Evolutionary conservation across 1,284 basidiomycete genomes (phyloP), one percentile per base, ranked within the genome.

Genomic region (Peniophora sp.): DNA sequence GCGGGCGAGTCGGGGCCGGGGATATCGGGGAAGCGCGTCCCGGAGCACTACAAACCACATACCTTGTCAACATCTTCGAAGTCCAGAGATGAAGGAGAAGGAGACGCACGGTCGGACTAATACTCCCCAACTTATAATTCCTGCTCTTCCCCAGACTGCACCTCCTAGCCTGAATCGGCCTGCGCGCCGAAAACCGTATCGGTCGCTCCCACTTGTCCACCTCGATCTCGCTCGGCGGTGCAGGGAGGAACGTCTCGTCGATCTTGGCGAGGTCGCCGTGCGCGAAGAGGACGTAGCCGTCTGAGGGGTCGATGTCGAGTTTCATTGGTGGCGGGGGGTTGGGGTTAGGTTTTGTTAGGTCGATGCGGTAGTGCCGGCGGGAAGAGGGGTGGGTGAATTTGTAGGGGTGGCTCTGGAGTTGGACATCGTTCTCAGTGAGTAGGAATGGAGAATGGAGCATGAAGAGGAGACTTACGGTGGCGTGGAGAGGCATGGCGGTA

Each of bases 211-310:
- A 24, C 49, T 46, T 2, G 47, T 24, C 42, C 54, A 44, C 8
- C 10, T 32, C 47, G 32, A 48, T 32, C 24, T 52, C 50, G 15
- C 49, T 42, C 9, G 49, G 17, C 18, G 53, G 37, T 2, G 50
- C 53, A 43, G 52, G 50, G 8, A 51, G 14, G 20, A 54, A 49
- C 20, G 34, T 48, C 10, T 23, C 39, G 18, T 48, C 48, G 10
- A 36, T 43, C 35, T 23, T 20, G 15, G 53, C 51, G 23, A 46
- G 44, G 24, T 57, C 55, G 34, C 56, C 51, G 37, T 23, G 49
- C 17, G 52, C 52, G 12, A 49, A 52, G 2, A 57, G 49, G 17
- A 51, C 39, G 47, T 57, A 57, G 1, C 56, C 56, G 17, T 57
- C 56, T 5, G 50, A 50, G 36, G 47, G 50, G 43, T 54, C 47